Conservation (phyloP, 2,329 filamentous ascomycete species). For the Fusarium tuaranense region DNA sequence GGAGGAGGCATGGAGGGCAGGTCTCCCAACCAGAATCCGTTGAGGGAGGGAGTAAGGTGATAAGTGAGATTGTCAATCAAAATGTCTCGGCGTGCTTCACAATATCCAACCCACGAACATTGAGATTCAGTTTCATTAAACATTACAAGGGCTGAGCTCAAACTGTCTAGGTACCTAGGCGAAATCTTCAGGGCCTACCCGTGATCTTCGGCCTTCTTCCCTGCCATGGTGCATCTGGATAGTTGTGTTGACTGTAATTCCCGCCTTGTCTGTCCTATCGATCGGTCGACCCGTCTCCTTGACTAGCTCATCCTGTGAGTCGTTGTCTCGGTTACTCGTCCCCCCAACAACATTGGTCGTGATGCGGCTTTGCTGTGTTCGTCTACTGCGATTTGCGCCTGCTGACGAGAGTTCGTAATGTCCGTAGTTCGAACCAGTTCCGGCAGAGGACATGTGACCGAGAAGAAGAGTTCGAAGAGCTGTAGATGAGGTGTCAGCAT, state of each 20-base stretch:
- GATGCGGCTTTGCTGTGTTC: conserved; percentile 37
- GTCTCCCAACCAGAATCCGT: background rate
- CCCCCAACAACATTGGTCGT: conserved; percentile 39
- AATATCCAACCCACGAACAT: background rate
- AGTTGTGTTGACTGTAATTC: conserved; percentile 38
- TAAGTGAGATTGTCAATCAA: background rate
- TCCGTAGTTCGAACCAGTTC: conserved; percentile 36
- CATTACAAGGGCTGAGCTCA: background rate
- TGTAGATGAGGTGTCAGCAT: background rate
- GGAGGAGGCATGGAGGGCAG: too few relatives aligned
- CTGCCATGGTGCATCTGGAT: conserved; percentile 29
- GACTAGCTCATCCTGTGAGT: conserved; percentile 40
- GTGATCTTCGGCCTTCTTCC: conserved; percentile 13
- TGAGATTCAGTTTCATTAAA: background rate
- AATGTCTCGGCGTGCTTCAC: background rate
- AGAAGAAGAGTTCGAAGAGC: conserved; percentile 37
- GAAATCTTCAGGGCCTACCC: conserved; percentile 12
- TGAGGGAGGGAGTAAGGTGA: background rate
- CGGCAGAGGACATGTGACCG: conserved; percentile 32
- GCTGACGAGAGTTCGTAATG: conserved; percentile 39
- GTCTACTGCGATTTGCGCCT: conserved; percentile 27
- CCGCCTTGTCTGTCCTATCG: conserved; percentile 15
- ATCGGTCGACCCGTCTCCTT: conserved; percentile 12
- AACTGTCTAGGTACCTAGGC: background rate
- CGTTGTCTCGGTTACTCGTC: conserved; percentile 32